A percentile compares a stretch with the other conserved stretches of the same genome.
phyloP scores from a whole-genome alignment of 2,329 filamentous ascomycete genomes.

The Fusarium sp. region DNA sequence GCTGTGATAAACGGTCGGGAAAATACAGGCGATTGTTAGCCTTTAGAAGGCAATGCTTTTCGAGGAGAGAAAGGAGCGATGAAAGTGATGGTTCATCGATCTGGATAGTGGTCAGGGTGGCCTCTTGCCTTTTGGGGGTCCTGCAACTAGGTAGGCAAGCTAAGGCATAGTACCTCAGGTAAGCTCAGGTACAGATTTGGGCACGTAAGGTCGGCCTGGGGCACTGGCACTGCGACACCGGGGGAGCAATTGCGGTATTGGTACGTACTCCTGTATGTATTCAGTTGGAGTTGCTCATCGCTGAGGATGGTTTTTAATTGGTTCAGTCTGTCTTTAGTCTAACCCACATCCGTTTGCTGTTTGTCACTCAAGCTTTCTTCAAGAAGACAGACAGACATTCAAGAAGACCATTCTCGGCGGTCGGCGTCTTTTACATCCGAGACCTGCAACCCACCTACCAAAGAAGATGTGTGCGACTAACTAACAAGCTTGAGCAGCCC shows the following conservation, averaged over 20 bases:
- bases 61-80: conserved; percentile 16
- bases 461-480: conserved; percentile 39
- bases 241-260: conserved; percentile 38
- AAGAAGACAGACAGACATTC: background rate
- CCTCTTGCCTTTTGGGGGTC: conserved; percentile 39
- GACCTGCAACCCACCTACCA: conserved; percentile 14
- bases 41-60: background rate
- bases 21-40: background rate
- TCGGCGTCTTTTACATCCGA: conserved; percentile 42
- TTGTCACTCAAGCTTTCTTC: background rate
- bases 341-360: background rate
- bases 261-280: conserved; percentile 27
- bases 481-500: conserved; percentile 35
- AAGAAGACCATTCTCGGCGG: conserved; percentile 21
- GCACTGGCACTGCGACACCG: conserved; percentile 18
- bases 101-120: conserved; percentile 42
- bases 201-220: background rate
- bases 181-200: conserved; percentile 30
- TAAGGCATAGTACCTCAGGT: conserved; percentile 8
- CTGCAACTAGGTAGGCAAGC: background rate
- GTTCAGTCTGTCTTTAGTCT: background rate
- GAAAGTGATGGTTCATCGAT: conserved; percentile 33
- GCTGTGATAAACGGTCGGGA: background rate
- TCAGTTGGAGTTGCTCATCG: background rate
- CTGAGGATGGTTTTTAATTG: conserved; percentile 17